These are phyloP conservation scores for Vitis labrusca DNA, from an alignment of 164 flowering plant species.

Conservation along the genomic window DNA sequence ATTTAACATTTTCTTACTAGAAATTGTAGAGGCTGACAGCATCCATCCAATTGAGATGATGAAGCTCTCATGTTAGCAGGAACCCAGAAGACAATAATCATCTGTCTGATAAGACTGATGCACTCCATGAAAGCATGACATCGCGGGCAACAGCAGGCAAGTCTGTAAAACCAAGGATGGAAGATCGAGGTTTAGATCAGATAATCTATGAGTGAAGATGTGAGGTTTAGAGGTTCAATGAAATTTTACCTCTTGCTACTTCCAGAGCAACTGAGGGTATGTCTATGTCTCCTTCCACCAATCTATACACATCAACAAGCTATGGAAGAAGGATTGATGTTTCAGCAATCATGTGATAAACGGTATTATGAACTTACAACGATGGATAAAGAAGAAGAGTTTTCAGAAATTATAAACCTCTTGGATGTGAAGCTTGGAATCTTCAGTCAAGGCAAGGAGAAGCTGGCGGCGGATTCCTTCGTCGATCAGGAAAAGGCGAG, in stretches of 20 bases:
- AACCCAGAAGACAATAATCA: constrained; percentile 18
- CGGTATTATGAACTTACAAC: background rate
- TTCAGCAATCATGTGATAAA: background rate
- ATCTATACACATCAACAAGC: constrained; percentile 46
- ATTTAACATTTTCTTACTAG: too few species aligned
- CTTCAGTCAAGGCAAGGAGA: constrained; percentile 92
- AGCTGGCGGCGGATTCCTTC: constrained; percentile 89
- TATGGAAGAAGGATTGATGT: constrained; percentile 4
- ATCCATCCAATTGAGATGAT: too few species aligned
- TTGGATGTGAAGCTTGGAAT: constrained; percentile 91
- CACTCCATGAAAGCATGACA: constrained; percentile 82
- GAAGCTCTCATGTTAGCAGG: too few species aligned
- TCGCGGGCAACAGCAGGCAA: constrained; percentile 76
- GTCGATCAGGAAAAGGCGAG: constrained; percentile 84
- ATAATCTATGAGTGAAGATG: background rate
- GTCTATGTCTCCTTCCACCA: constrained; percentile 37
- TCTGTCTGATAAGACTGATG: constrained; percentile 59
- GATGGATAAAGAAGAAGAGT: background rate
- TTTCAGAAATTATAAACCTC: constrained; percentile 54
- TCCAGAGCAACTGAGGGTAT: constrained; percentile 37
- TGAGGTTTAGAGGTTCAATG: background rate
- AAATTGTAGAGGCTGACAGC: too few species aligned
- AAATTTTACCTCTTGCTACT: constrained; percentile 36
- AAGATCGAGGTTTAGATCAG: background rate
- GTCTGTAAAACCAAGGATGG: constrained; percentile 43